Evolutionary conservation across 805 yeast genomes (phyloP).

Genomic region (Metschnikowia sp.): DNA sequence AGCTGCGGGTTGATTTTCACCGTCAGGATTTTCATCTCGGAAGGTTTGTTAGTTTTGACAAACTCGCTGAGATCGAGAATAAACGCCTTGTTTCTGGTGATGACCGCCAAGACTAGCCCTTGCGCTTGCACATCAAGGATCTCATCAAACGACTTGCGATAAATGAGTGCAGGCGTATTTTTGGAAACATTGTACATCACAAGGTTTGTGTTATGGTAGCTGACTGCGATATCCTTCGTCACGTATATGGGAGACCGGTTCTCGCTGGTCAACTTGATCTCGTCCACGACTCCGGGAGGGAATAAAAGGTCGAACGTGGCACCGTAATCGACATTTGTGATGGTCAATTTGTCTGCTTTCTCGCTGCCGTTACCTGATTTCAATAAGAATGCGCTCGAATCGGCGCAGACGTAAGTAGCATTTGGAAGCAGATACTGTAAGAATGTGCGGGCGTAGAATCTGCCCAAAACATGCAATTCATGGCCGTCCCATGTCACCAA

Average conservation of each 20-base stretch:
- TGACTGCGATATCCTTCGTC: slow-evolving; percentile 1
- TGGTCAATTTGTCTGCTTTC: not conserved
- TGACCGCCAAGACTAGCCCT: slow-evolving; percentile 4
- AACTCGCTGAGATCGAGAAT: slow-evolving; percentile 8
- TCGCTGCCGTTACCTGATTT: not conserved
- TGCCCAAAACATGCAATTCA: slow-evolving; percentile 3
- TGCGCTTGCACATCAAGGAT: slow-evolving; percentile 3
- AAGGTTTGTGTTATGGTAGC: slow-evolving; percentile 1
- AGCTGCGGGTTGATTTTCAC: not conserved
- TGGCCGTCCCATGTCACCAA: slow-evolving; percentile 9
- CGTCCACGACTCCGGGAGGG: slow-evolving; percentile 3
- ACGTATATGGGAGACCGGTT: slow-evolving; percentile 5
- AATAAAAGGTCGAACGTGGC: slow-evolving; percentile 1
- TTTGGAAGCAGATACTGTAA: not conserved
- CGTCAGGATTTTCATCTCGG: not conserved
- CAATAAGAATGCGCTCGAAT: slow-evolving; percentile 5
- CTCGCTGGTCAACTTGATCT: not conserved
- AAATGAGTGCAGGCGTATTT: not conserved
- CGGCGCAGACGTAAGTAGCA: slow-evolving; percentile 1
- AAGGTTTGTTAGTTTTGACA: not conserved
- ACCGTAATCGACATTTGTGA: slow-evolving; percentile 1
- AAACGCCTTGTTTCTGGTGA: slow-evolving; percentile 2
- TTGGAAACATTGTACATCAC: slow-evolving; percentile 1
- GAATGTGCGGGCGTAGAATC: slow-evolving; percentile 3
- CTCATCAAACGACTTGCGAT: slow-evolving; percentile 1